A percentile compares a stretch with the other conserved stretches of the same genome.
phyloP scores from a whole-genome alignment of 352 stramenopile species.

The Phytophthora multivora region DNA sequence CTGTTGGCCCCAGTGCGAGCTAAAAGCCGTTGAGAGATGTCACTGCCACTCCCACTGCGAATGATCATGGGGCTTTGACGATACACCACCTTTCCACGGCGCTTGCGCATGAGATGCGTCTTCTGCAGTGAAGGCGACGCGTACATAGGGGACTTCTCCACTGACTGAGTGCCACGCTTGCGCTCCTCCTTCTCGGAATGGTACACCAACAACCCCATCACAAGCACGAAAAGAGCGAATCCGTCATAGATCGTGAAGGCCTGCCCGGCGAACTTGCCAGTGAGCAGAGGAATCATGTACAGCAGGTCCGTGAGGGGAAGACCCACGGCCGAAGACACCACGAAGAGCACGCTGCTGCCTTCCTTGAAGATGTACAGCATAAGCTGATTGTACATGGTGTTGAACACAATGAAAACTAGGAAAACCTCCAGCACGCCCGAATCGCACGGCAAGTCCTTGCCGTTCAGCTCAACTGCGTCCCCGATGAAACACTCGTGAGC shows the following conservation, averaged over 20 bases:
- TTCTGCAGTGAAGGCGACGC: constrained; percentile 84
- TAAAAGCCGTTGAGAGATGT: constrained; percentile 67
- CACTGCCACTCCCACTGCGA: constrained; percentile 48
- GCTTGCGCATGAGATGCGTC: constrained; percentile 84
- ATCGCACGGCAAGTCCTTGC: constrained; percentile 60
- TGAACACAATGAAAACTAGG: constrained; percentile 87
- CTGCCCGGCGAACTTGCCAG: constrained; percentile 65
- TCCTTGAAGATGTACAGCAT: constrained; percentile 92
- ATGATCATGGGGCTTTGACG: constrained; percentile 79
- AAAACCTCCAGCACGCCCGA: constrained; percentile 75
- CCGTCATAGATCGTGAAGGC: constrained; percentile 89
- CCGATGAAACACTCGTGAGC: constrained; percentile 81
- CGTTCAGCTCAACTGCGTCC: constrained; percentile 69
- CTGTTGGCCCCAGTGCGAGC: constrained; percentile 47
- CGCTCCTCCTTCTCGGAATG: constrained; percentile 89
- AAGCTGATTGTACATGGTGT: constrained; percentile 88
- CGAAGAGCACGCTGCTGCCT: constrained; percentile 87
- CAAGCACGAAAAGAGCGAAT: constrained; percentile 86
- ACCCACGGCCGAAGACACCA: constrained; percentile 84
- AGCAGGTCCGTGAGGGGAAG: constrained; percentile 84
- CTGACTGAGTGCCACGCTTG: constrained; percentile 55
- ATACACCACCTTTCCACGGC: constrained; percentile 80
- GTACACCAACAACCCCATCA: constrained; percentile 87
- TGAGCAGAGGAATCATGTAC: constrained; percentile 84
- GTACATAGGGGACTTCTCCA: constrained; percentile 89